Conservation (phyloP, 2,329 filamentous ascomycete species). For the Ophiostoma piceae region DNA sequence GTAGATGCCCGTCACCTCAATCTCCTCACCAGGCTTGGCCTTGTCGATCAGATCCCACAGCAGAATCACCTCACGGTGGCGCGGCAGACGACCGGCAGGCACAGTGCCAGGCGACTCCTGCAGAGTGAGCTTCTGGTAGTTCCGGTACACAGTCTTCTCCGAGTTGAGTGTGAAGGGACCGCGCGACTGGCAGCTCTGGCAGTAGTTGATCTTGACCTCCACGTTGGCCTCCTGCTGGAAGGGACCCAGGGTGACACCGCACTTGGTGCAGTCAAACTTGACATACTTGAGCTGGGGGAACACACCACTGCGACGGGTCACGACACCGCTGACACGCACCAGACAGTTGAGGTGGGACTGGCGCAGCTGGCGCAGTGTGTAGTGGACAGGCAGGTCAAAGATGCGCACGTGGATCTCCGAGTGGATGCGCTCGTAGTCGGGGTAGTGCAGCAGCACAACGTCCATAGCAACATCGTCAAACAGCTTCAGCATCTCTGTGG, state of each 20-base stretch:
- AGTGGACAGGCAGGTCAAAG: slow-evolving; percentile 87
- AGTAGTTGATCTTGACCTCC: slow-evolving; percentile 94
- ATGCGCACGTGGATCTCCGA: slow-evolving; percentile 97
- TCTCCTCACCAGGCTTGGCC: slow-evolving; percentile 95
- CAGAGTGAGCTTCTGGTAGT: slow-evolving; percentile 95
- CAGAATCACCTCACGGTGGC: slow-evolving; percentile 88
- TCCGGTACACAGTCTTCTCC: slow-evolving; percentile 96
- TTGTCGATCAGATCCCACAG: slow-evolving; percentile 96
- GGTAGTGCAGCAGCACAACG: slow-evolving; percentile 90
- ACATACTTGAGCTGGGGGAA: slow-evolving; percentile 98
- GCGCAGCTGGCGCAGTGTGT: slow-evolving; percentile 89
- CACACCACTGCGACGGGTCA: slow-evolving; percentile 88
- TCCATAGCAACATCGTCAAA: slow-evolving; percentile 98
- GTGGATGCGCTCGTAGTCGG: slow-evolving; percentile 95
- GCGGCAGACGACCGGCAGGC: slow-evolving; percentile 86
- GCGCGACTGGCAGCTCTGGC: slow-evolving; percentile 90
- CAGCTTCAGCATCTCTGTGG: slow-evolving; percentile 88
- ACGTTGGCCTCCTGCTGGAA: slow-evolving; percentile 97
- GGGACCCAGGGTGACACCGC: slow-evolving; percentile 82
- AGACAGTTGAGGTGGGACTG: slow-evolving; percentile 95
- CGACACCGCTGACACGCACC: slow-evolving; percentile 88
- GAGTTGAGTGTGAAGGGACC: slow-evolving; percentile 95
- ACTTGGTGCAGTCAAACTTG: slow-evolving; percentile 96
- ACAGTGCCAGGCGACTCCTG: slow-evolving; percentile 97
- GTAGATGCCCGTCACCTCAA: slow-evolving; percentile 94